Conservation (phyloP, 2,329 filamentous ascomycete species). For the Claviceps purpurea region DNA sequence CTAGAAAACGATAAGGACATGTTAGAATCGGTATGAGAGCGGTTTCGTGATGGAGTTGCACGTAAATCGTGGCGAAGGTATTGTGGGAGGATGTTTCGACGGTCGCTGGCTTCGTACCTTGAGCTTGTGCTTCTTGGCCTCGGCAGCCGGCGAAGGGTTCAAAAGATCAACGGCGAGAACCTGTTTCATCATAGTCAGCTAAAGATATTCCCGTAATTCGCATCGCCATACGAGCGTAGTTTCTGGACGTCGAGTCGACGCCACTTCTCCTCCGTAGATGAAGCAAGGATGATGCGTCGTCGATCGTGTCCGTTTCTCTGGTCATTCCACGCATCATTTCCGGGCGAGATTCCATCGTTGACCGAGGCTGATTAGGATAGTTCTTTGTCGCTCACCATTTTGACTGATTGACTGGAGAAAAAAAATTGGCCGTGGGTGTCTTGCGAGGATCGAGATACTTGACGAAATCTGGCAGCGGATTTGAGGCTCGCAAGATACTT, state of each 20-base stretch:
- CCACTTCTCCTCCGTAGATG: slow-evolving; percentile 6
- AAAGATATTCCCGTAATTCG: slow-evolving; percentile 1
- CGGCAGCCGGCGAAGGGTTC: slow-evolving; percentile 94
- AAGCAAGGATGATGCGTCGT: slow-evolving; percentile 9
- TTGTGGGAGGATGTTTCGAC: slow-evolving; percentile 4
- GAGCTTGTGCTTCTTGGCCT: slow-evolving; percentile 99
- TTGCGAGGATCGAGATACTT: slow-evolving; percentile 35
- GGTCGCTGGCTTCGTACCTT: slow-evolving; percentile 53
- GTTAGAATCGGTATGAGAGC: background rate
- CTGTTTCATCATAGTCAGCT: slow-evolving; percentile 45
- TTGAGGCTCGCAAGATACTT: slow-evolving; percentile 37
- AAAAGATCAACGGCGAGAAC: slow-evolving; percentile 99
- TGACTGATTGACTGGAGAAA: slow-evolving; percentile 39
- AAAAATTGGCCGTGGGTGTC: slow-evolving; percentile 25
- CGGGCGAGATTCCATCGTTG: slow-evolving; percentile 9
- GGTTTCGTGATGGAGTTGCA: background rate
- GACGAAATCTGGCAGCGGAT: slow-evolving; percentile 44
- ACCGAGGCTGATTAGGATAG: slow-evolving; percentile 6
- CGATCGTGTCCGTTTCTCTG: slow-evolving; percentile 1
- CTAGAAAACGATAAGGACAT: slow-evolving; percentile 28
- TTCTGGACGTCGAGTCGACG: slow-evolving; percentile 7
- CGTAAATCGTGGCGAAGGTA: slow-evolving; percentile 6
- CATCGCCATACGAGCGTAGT: background rate
- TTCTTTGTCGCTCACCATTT: slow-evolving; percentile 48
- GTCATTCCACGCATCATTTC: slow-evolving; percentile 6